Evolutionary conservation across 2,329 filamentous ascomycete genomes (phyloP).

Genomic region (Fusarium heterosporum): DNA sequence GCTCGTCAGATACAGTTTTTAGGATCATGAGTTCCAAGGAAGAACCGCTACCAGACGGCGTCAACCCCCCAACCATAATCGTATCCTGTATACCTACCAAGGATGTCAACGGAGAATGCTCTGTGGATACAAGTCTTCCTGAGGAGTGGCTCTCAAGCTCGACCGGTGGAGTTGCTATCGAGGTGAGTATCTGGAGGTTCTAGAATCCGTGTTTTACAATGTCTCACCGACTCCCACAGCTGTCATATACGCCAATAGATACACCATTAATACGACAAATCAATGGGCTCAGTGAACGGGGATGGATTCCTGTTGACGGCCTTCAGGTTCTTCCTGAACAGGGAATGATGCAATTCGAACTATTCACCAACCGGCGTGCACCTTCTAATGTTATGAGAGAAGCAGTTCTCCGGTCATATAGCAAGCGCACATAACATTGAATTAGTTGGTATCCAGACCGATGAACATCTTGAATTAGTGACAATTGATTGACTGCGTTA

Average conservation of each 20-base stretch:
- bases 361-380: conserved; percentile 12
- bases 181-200: not conserved
- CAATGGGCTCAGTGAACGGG: not conserved
- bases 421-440: not conserved
- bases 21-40: not conserved
- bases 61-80: not conserved
- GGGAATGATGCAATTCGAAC: conserved; percentile 22
- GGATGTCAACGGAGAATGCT: not conserved
- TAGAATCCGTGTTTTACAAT: rapidly evolving
- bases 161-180: conserved; percentile 9
- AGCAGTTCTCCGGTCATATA: not conserved
- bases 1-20: not conserved
- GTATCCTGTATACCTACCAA: conserved; percentile 2
- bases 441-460: rapidly evolving
- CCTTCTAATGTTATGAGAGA: conserved; percentile 1
- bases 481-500: too few species aligned
- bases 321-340: conserved; percentile 18
- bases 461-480: too few species aligned
- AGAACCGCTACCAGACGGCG: not conserved
- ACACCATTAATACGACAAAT: not conserved
- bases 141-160: conserved; percentile 3
- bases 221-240: not conserved
- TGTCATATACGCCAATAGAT: conserved; percentile 3
- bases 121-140: conserved; percentile 8
- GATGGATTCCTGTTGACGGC: conserved; percentile 18